Evolutionary conservation across 768 basidiomycete species (phyloP), one percentile per base, ranked within the genome.

Genomic region (Mycena kentingensis): DNA sequence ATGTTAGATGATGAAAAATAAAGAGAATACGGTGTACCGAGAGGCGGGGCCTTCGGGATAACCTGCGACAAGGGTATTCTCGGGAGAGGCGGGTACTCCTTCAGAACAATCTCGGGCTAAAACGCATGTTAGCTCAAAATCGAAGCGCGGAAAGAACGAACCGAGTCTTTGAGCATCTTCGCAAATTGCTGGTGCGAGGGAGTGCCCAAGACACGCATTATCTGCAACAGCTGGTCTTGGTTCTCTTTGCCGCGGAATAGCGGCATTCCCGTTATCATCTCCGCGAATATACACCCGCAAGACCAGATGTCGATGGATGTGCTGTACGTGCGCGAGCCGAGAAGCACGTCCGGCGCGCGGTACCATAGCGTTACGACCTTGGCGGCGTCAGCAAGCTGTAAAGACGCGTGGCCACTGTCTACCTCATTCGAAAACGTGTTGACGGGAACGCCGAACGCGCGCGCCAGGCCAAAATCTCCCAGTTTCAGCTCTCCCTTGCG

Each of bases 391-490:
- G 32, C 46, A 57, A 52, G 47, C 29, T 44, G 32, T 31, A 48
- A 27, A 46, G 31, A 28, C 12, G 34, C 16, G n/a, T 4, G 18
- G 19, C 34, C 13, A 21, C 11, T 28, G 45, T 51, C 7, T 15
- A 44, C 91, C 82, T 99, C 97, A 67, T 99, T 99, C n/a, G 92
- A 94, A 70, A 98, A 99, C 1, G 97, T 99, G 67, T 99, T 98
- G 54, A 98, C 96, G 3, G 97, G 97, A 15, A 98, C 97, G 54
- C 97, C 97, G 66, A 98, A 98, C 5, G 97, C 97, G 49, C 97
- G 77, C 0, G 97, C 97, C 55, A 99, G 76, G 62, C 97, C 97
- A 71, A 99, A 99, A 73, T 99, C 97, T 39, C 95, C 97, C 18
- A 99, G 72, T 70, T 99, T 99, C 46, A 99, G 77, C 70, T 98